A percentile compares a stretch with the other conserved stretches of the same genome.
Conservation (phyloP, 805 yeast genomes). For the Metschnikowia arizonensis region DNA sequence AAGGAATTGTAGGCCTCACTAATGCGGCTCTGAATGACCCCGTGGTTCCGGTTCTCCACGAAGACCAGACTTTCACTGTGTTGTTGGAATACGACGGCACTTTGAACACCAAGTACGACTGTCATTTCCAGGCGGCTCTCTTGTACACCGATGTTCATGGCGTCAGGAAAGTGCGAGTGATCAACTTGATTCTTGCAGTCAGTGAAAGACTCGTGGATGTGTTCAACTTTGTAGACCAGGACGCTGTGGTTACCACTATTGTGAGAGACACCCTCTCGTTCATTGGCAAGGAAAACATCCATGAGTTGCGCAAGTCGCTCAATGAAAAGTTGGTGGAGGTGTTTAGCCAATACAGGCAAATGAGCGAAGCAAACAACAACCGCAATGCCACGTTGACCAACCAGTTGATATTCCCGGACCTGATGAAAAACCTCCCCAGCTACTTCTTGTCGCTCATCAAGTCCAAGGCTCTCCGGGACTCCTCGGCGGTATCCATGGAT, state of each 20-base stretch:
- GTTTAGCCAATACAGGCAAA: constrained; percentile 48
- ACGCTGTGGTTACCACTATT: constrained; percentile 37
- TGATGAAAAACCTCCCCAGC: constrained; percentile 67
- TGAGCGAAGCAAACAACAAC: constrained; percentile 42
- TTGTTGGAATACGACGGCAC: constrained; percentile 75
- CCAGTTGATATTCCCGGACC: constrained; percentile 77
- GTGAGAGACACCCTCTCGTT: constrained; percentile 39
- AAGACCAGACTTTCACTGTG: constrained; percentile 64
- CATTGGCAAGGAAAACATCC: constrained; percentile 36
- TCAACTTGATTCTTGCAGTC: constrained; percentile 77
- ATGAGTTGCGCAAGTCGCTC: constrained; percentile 37
- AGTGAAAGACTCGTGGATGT: constrained; percentile 69
- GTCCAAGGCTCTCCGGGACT: constrained; percentile 53
- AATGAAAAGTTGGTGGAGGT: constrained; percentile 41
- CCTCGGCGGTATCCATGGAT: constrained; percentile 54
- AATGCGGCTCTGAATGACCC: constrained; percentile 49
- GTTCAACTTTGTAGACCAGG: constrained; percentile 74
- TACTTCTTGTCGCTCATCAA: constrained; percentile 68
- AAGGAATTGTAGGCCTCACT: constrained; percentile 19
- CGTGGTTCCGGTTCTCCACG: constrained; percentile 57
- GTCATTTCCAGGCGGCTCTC: constrained; percentile 87
- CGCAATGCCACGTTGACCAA: constrained; percentile 36
- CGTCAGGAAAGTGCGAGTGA: constrained; percentile 76
- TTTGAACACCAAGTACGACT: constrained; percentile 64
- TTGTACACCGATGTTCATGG: constrained; percentile 80